Evolutionary conservation across 345 rosid species (phyloP).

Genomic region (Nasturtium officinale): DNA sequence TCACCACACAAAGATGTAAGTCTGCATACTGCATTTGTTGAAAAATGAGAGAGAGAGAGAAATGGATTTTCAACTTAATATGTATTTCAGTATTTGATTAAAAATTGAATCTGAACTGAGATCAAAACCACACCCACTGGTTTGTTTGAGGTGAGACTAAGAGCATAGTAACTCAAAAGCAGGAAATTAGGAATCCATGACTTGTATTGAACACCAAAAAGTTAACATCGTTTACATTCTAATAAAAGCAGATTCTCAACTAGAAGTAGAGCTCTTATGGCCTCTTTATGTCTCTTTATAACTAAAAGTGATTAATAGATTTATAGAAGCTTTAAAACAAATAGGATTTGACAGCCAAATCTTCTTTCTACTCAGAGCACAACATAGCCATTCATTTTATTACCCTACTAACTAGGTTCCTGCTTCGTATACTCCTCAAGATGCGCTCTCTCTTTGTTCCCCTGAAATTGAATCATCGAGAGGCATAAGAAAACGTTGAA

Average conservation of each 20-base stretch:
- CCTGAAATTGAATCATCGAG: neutral
- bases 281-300: neutral
- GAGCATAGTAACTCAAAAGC: neutral
- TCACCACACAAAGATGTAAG: too few species aligned
- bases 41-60: too few species aligned
- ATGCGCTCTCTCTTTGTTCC: neutral
- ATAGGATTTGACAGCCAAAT: constrained; percentile 18
- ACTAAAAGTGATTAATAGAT: neutral
- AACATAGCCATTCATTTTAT: constrained; percentile 15
- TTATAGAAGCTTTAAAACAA: constrained; percentile 15
- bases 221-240: neutral
- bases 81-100: neutral
- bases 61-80: neutral
- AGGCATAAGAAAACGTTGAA: neutral
- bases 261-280: neutral
- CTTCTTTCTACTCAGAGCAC: constrained; percentile 3
- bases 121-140: too few species aligned
- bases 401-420: constrained; percentile 13
- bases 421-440: constrained; percentile 11
- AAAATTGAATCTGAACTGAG: neutral
- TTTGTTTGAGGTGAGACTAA: neutral
- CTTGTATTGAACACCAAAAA: neutral
- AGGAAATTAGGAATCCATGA: neutral
- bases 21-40: neutral
- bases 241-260: neutral